Evolutionary conservation across 2,329 filamentous ascomycete species (phyloP).

Genomic region (Fusarium annulatum): DNA sequence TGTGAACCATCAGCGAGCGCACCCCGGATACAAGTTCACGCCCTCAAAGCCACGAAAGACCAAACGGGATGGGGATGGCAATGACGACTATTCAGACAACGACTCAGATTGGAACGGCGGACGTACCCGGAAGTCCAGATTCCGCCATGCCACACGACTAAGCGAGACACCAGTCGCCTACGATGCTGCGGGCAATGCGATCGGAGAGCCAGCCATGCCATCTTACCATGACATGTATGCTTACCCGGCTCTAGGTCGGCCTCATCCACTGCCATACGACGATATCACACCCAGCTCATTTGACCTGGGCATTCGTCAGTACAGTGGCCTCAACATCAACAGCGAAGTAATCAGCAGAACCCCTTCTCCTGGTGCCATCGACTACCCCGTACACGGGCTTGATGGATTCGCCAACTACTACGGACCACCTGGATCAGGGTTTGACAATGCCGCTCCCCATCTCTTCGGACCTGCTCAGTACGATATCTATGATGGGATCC

Average conservation of each 20-base stretch:
- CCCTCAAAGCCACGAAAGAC: constrained; percentile 73
- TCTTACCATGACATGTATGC: constrained; percentile 29
- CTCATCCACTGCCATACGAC: constrained; percentile 24
- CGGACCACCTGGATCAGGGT: constrained; percentile 4
- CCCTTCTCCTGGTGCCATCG: constrained; percentile 30
- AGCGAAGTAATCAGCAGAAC: constrained; percentile 32
- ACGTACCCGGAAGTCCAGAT: constrained; percentile 18
- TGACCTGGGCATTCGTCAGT: constrained; percentile 20
- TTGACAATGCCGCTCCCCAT: constrained; percentile 5
- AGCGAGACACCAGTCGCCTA: constrained; percentile 34
- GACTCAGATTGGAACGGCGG: constrained; percentile 39
- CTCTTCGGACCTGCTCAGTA: constrained; percentile 23
- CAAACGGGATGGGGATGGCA: constrained; percentile 49
- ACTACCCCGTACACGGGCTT: constrained; percentile 27
- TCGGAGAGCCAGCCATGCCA: constrained; percentile 5
- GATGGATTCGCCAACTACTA: constrained; percentile 30
- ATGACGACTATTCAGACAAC: constrained; percentile 32
- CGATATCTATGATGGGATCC: constrained; percentile 20
- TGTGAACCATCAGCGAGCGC: constrained; percentile 83
- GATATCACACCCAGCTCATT: constrained; percentile 29
- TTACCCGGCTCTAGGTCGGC: constrained; percentile 22
- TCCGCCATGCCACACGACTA: constrained; percentile 27
- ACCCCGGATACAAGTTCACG: constrained; percentile 94
- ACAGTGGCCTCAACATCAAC: constrained; percentile 7
- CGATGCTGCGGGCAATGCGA: constrained; percentile 11